Percentiles rank a stretch among this genome's conserved stretches.
Evolutionary conservation across 2,329 filamentous ascomycete species (phyloP).

Genomic region (Penicillium brevicompactum): DNA sequence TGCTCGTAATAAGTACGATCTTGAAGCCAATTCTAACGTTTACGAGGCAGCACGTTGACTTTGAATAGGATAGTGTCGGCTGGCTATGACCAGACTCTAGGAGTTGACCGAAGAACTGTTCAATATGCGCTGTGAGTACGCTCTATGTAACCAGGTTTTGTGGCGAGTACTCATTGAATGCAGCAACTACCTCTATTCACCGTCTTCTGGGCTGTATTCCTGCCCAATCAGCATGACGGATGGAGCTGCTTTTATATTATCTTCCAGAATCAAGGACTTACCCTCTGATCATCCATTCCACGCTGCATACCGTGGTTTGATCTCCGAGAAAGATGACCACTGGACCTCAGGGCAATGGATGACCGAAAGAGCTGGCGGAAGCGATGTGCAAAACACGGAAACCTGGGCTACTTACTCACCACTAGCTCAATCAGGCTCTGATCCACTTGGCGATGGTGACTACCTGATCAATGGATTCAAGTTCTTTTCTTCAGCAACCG

Average conservation of each 20-base stretch:
- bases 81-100: constrained; percentile 27
- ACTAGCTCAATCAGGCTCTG: constrained; percentile 1
- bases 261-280: constrained; percentile 15
- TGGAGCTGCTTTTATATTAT: constrained; percentile 24
- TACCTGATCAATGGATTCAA: constrained; percentile 66
- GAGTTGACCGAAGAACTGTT: constrained; percentile 25
- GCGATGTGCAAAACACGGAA: constrained; percentile 38
- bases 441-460: constrained; percentile 29
- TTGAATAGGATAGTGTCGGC: constrained; percentile 26
- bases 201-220: constrained; percentile 28
- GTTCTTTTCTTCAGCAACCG: constrained; percentile 70
- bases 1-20: constrained; percentile 25
- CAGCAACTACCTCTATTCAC: constrained; percentile 30
- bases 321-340: constrained; percentile 30
- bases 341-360: constrained; percentile 45
- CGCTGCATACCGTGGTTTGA: constrained; percentile 27
- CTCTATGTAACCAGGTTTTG: not conserved
- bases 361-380: constrained; percentile 41
- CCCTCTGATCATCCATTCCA: constrained; percentile 26
- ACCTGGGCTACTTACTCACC: constrained; percentile 35
- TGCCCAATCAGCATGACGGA: constrained; percentile 33
- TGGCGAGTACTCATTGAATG: not conserved
- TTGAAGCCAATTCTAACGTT: not conserved
- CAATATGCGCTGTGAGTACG: constrained; percentile 29
- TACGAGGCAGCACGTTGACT: not conserved